Evolutionary conservation across 2,329 filamentous ascomycete genomes (phyloP).

Genomic region (Cadophora sp.): DNA sequence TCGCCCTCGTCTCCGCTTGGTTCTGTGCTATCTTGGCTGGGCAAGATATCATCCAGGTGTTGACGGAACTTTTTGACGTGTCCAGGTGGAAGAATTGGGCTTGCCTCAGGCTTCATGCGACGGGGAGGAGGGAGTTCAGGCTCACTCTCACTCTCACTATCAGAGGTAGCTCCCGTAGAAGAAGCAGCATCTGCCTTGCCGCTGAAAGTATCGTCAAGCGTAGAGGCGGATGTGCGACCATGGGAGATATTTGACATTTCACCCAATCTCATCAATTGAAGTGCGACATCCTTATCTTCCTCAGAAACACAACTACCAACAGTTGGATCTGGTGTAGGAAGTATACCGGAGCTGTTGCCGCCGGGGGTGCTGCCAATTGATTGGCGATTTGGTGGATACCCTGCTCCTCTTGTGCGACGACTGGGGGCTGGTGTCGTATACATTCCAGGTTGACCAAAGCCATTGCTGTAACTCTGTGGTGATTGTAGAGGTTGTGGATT

Average conservation of each 20-base stretch:
- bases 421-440: constrained; percentile 71
- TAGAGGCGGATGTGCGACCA: constrained; percentile 90
- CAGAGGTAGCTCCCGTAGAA: constrained; percentile 84
- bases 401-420: constrained; percentile 70
- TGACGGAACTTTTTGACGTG: constrained; percentile 53
- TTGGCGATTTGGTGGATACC: constrained; percentile 53
- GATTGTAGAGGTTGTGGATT: constrained; percentile 82
- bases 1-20: constrained; percentile 68
- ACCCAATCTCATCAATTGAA: constrained; percentile 94
- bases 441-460: constrained; percentile 59
- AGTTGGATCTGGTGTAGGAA: constrained; percentile 96
- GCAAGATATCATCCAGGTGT: constrained; percentile 57
- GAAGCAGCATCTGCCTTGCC: constrained; percentile 85
- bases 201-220: constrained; percentile 91
- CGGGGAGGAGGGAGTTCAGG: constrained; percentile 65
- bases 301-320: constrained; percentile 97
- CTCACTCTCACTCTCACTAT: constrained; percentile 74
- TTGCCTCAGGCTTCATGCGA: constrained; percentile 62
- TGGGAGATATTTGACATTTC: constrained; percentile 94
- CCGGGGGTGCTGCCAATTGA: constrained; percentile 50
- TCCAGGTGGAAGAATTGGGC: constrained; percentile 55
- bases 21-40: constrained; percentile 62
- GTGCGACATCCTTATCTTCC: constrained; percentile 89
- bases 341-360: constrained; percentile 62
- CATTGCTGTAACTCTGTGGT: constrained; percentile 74